A percentile compares a stretch with the other conserved stretches of the same genome.
Evolutionary conservation across 2,329 filamentous ascomycete genomes (phyloP).

Genomic region (Pseudocercospora fijiensis): DNA sequence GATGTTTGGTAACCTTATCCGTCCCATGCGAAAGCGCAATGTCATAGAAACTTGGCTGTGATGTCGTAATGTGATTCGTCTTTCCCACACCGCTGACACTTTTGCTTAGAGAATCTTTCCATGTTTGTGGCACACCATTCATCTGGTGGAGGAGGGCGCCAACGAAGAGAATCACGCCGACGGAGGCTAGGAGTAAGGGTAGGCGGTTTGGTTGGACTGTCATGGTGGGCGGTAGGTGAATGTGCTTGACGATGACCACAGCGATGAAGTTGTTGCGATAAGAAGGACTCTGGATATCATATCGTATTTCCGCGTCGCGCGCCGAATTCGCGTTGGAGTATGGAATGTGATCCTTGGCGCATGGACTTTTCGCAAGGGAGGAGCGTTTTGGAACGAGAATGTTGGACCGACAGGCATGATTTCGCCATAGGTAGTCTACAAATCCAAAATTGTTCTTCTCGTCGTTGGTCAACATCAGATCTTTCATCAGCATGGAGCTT

Average conservation of each 20-base stretch:
- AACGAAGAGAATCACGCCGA: conserved; percentile 19
- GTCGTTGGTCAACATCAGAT: neutral
- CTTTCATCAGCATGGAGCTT: conserved; percentile 22
- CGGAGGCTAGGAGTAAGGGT: conserved; percentile 19
- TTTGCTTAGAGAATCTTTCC: conserved; percentile 1
- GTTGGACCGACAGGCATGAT: too few species aligned
- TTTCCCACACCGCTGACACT: neutral
- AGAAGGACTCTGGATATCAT: neutral
- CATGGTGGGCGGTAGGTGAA: conserved; percentile 2
- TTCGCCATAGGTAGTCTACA: too few species aligned
- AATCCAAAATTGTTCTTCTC: too few species aligned
- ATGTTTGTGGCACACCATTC: conserved; percentile 10
- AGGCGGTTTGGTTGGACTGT: conserved; percentile 17
- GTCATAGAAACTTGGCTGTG: conserved; percentile 34
- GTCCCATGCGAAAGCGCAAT: conserved; percentile 42
- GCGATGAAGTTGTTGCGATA: neutral
- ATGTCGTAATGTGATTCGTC: neutral
- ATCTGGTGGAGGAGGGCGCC: conserved; percentile 17
- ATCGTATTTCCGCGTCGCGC: neutral
- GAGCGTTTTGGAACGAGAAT: conserved; percentile 1
- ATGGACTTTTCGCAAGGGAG: neutral
- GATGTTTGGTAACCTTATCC: conserved; percentile 44
- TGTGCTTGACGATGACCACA: neutral
- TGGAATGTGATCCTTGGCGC: conserved; percentile 1
- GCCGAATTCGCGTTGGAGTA: neutral